Conservation (phyloP, 23 red algal genomes). For the Gracilaria gracilis region DNA sequence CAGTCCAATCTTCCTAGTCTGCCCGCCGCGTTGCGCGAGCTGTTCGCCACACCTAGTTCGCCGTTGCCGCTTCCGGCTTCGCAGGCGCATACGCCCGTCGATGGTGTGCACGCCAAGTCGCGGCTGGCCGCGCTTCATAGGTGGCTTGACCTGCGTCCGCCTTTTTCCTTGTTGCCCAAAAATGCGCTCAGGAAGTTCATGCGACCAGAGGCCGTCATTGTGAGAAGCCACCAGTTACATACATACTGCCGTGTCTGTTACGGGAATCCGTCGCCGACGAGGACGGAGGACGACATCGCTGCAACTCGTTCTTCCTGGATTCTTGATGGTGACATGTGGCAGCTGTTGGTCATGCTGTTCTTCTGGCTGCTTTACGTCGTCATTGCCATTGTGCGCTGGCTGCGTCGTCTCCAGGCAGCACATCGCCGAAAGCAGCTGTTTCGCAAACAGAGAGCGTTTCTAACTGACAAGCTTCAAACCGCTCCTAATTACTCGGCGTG, state of each 20-base stretch:
- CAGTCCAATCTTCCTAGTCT: neutral
- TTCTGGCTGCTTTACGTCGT: slow-evolving; percentile 30
- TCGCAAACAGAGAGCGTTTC: neutral
- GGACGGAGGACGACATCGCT: neutral
- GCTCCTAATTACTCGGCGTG: slow-evolving; percentile 70
- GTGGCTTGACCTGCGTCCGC: slow-evolving; percentile 37
- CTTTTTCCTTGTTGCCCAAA: neutral
- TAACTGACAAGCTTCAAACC: slow-evolving; percentile 12
- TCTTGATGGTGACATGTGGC: slow-evolving; percentile 6
- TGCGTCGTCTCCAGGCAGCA: neutral
- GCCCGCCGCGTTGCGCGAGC: neutral
- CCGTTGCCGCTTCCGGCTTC: neutral
- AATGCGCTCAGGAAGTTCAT: slow-evolving; percentile 27
- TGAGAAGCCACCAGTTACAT: neutral
- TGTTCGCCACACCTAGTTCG: slow-evolving; percentile 16
- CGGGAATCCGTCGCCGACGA: neutral
- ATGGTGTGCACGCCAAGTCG: slow-evolving; percentile 43
- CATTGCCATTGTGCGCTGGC: neutral
- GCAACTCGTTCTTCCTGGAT: neutral
- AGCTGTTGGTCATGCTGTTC: neutral
- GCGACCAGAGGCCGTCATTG: slow-evolving; percentile 30
- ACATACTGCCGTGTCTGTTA: slow-evolving; percentile 9
- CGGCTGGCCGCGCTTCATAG: slow-evolving; percentile 35
- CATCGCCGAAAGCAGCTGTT: neutral
- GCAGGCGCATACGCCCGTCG: neutral